Conservation (phyloP, 1,284 basidiomycete species). For the Sanghuangporus weigelae region DNA sequence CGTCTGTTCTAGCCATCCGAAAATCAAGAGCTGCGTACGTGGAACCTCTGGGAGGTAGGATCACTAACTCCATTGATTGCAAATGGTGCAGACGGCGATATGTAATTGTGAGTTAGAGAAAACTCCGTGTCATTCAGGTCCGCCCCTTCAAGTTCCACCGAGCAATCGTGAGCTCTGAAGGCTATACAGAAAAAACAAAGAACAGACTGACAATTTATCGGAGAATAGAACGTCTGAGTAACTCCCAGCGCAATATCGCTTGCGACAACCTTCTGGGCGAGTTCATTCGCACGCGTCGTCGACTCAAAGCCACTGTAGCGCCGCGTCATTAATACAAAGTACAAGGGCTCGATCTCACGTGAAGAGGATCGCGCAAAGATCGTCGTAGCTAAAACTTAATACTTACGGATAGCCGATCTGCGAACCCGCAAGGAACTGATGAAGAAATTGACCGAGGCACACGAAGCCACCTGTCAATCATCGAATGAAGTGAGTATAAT, state of each 20-base stretch:
- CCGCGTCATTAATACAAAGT: constrained; percentile 7
- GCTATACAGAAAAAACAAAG: background rate
- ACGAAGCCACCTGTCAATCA: constrained; percentile 47
- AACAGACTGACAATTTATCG: constrained; percentile 42
- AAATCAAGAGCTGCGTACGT: constrained; percentile 30
- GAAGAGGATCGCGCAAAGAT: background rate
- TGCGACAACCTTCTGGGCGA: constrained; percentile 53
- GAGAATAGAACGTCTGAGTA: constrained; percentile 40
- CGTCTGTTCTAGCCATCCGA: background rate
- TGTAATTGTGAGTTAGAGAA: constrained; percentile 43
- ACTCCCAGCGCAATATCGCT: constrained; percentile 43
- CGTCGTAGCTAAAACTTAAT: background rate
- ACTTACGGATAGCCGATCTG: constrained; percentile 48
- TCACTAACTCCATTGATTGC: constrained; percentile 43
- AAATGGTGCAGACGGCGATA: constrained; percentile 39
- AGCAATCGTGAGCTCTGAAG: background rate
- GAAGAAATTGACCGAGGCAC: constrained; percentile 56
- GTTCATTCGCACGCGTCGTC: constrained; percentile 43
- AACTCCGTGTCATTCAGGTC: constrained; percentile 49
- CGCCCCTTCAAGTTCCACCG: constrained; percentile 33
- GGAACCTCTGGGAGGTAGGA: constrained; percentile 53
- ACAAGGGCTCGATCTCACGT: background rate
- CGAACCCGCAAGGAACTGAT: constrained; percentile 48
- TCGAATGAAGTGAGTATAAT: background rate
- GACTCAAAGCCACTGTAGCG: constrained; percentile 46